These are phyloP conservation scores for Phytophthora syringae DNA, from an alignment of 352 stramenopile genomes.

Conservation along the genomic window DNA sequence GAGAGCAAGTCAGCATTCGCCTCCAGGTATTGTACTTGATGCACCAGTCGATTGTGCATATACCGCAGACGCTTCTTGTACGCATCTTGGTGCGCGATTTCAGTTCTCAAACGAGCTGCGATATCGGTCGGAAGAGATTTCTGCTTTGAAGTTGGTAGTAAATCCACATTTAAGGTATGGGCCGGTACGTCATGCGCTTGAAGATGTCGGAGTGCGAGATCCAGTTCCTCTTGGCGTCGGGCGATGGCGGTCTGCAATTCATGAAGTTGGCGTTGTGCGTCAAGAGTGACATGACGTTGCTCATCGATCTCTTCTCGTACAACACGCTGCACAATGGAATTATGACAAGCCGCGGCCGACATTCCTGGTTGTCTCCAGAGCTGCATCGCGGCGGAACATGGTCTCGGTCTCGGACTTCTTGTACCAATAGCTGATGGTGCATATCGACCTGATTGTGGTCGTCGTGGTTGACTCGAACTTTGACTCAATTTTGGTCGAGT, in stretches of 20 bases:
- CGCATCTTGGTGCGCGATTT: constrained; percentile 50
- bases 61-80: constrained; percentile 65
- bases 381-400: constrained; percentile 19
- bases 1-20: constrained; percentile 47
- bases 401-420: constrained; percentile 22
- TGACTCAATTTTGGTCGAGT: constrained; percentile 1
- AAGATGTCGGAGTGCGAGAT: constrained; percentile 48
- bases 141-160: constrained; percentile 8
- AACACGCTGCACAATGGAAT: constrained; percentile 42
- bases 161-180: constrained; percentile 1
- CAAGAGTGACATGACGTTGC: constrained; percentile 52
- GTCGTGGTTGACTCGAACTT: constrained; percentile 7
- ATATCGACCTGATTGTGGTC: constrained; percentile 23
- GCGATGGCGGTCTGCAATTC: constrained; percentile 40
- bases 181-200: constrained; percentile 25
- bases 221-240: constrained; percentile 45
- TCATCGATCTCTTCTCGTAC: constrained; percentile 65
- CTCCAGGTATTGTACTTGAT: constrained; percentile 42
- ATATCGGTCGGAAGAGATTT: background rate
- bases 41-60: constrained; percentile 51
- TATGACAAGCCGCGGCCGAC: constrained; percentile 11
- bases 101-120: constrained; percentile 39
- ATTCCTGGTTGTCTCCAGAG: constrained; percentile 30
- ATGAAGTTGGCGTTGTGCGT: constrained; percentile 55
- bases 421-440: constrained; percentile 3